Evolutionary conservation across 768 basidiomycete genomes (phyloP).

Genomic region (Mycena leptocephala): DNA sequence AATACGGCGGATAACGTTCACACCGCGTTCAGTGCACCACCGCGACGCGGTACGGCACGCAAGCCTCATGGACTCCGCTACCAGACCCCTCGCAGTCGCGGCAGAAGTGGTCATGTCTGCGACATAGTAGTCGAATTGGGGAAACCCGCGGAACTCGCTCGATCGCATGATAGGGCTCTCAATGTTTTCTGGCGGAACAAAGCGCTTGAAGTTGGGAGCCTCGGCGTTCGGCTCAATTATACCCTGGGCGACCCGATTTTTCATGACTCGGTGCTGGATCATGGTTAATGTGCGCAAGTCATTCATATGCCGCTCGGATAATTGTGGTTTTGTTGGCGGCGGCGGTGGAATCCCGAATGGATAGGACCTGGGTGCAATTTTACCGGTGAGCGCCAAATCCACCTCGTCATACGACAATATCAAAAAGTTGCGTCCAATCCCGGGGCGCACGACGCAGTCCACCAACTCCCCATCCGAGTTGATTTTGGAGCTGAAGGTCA

Average conservation of each 20-base stretch:
- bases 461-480: constrained; percentile 73
- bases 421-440: constrained; percentile 79
- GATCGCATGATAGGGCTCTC: constrained; percentile 49
- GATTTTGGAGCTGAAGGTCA: constrained; percentile 89
- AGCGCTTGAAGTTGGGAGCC: constrained; percentile 44
- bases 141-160: constrained; percentile 67
- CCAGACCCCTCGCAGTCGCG: constrained; percentile 66
- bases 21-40: constrained; percentile 71
- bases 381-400: constrained; percentile 64
- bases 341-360: constrained; percentile 61
- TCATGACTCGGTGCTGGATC: not conserved
- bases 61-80: constrained; percentile 88
- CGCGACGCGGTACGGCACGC: constrained; percentile 84
- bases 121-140: constrained; percentile 64
- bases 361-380: constrained; percentile 36
- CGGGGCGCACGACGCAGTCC: constrained; percentile 81
- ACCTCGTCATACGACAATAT: constrained; percentile 80
- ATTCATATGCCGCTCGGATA: constrained; percentile 7
- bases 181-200: constrained; percentile 49
- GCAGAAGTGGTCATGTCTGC: constrained; percentile 38
- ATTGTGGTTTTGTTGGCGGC: not conserved
- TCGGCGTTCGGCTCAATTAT: constrained; percentile 44
- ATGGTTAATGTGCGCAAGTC: constrained; percentile 18
- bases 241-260: constrained; percentile 36
- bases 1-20: constrained; percentile 78